Evolutionary conservation across 2,329 filamentous ascomycete species (phyloP).

Genomic region (Aspergillus sp.): DNA sequence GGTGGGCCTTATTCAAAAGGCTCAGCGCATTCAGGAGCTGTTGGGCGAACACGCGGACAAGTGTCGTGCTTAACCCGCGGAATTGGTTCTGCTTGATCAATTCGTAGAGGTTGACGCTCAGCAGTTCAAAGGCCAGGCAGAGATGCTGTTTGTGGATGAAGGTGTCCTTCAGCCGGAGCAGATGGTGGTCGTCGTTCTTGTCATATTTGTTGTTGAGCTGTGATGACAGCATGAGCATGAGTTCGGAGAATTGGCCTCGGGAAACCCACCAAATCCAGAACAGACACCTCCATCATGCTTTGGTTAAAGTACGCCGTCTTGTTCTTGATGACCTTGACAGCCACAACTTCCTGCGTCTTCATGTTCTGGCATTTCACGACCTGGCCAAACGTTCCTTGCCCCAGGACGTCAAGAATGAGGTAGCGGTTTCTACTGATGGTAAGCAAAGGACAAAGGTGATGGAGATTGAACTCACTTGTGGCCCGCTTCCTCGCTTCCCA

Average conservation of each 20-base stretch:
- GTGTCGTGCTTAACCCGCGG: slow-evolving; percentile 87
- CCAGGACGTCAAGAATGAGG: slow-evolving; percentile 90
- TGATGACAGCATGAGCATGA: slow-evolving; percentile 12
- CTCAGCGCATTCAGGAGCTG: slow-evolving; percentile 88
- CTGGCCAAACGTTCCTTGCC: slow-evolving; percentile 95
- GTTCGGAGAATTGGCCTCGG: slow-evolving; percentile 2
- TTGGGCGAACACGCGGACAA: slow-evolving; percentile 95
- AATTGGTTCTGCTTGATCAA: slow-evolving; percentile 99
- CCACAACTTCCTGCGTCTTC: slow-evolving; percentile 96
- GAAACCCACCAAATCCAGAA: slow-evolving; percentile 71
- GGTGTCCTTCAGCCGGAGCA: slow-evolving; percentile 88
- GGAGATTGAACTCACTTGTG: slow-evolving; percentile 62
- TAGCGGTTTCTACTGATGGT: slow-evolving; percentile 65
- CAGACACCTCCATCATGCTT: slow-evolving; percentile 99
- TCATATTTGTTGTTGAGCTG: slow-evolving; percentile 96
- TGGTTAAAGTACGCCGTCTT: slow-evolving; percentile 99
- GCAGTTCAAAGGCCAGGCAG: slow-evolving; percentile 88
- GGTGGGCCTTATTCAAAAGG: slow-evolving; percentile 84
- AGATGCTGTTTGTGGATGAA: slow-evolving; percentile 97
- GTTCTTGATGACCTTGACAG: slow-evolving; percentile 99
- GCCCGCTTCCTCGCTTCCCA: slow-evolving; percentile 93
- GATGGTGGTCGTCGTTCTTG: slow-evolving; percentile 97
- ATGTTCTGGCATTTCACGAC: slow-evolving; percentile 98
- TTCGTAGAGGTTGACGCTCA: slow-evolving; percentile 97
- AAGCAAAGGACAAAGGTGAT: slow-evolving; percentile 5